Percentiles rank a stretch among this genome's conserved stretches.
Evolutionary conservation across 169 alveolate genomes (phyloP).

Genomic region (Eimeria tenella): DNA sequence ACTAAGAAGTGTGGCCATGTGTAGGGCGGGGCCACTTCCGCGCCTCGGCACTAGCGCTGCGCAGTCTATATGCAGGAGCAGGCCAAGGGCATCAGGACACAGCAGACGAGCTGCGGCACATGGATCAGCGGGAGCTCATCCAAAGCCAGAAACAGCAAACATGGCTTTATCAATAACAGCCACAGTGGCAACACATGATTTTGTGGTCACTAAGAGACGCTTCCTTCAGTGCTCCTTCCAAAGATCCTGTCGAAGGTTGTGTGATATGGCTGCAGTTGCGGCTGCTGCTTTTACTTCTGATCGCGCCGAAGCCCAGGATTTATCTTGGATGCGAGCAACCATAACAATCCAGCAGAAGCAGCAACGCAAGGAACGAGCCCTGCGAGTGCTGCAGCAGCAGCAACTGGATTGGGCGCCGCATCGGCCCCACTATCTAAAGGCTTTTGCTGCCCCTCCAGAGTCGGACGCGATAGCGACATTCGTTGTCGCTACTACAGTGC

Average conservation of each 20-base stretch:
- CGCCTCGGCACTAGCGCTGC: not conserved
- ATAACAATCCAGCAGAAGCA: slow-evolving; percentile 9
- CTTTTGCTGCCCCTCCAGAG: slow-evolving; percentile 21
- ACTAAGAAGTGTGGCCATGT: not conserved
- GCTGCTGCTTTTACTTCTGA: too few species aligned
- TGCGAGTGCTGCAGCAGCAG: slow-evolving; percentile 32
- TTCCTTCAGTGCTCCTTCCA: too few species aligned
- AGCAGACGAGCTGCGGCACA: too few species aligned
- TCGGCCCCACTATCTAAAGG: slow-evolving; percentile 5
- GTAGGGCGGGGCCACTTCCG: not conserved
- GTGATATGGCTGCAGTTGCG: too few species aligned
- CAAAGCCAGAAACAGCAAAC: too few species aligned
- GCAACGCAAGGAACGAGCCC: not conserved
- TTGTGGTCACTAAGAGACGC: too few species aligned
- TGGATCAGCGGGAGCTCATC: too few species aligned
- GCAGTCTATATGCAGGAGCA: too few species aligned
- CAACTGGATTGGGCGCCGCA: not conserved
- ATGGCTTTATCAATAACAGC: too few species aligned
- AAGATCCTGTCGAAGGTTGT: too few species aligned
- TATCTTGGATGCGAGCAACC: not conserved
- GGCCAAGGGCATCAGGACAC: too few species aligned
- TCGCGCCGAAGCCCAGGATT: not conserved
- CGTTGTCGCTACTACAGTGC: not conserved
- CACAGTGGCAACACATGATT: too few species aligned
- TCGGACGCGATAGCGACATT: not conserved